A percentile compares a stretch with the other conserved stretches of the same genome.
Evolutionary conservation across 345 rosid genomes (phyloP).

Genomic region (Angophora floribunda): DNA sequence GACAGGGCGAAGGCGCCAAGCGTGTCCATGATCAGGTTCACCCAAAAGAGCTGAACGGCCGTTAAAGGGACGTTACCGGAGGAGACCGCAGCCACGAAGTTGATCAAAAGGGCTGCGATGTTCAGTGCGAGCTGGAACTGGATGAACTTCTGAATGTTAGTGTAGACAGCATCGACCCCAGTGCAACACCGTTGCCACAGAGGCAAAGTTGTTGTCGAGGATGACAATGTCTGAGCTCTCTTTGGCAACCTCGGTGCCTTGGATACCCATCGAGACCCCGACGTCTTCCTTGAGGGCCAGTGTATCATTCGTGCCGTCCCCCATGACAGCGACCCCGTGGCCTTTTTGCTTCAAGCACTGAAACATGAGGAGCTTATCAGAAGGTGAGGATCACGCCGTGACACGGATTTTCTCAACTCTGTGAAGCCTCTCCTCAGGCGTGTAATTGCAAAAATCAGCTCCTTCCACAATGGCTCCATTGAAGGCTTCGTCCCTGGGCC

Average conservation of each 20-base stretch:
- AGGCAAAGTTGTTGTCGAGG: not conserved
- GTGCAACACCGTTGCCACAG: not conserved
- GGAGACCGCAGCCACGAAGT: not conserved
- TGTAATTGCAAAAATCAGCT: constrained; percentile 35
- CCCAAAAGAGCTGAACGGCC: not conserved
- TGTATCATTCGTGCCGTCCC: not conserved
- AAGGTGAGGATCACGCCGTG: constrained; percentile 75
- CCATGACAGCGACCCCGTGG: constrained; percentile 62
- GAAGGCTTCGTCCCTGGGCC: constrained; percentile 10
- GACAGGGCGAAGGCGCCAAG: constrained; percentile 68
- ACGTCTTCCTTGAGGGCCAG: not conserved
- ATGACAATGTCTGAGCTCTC: not conserved
- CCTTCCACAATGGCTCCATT: constrained; percentile 47
- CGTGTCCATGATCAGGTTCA: constrained; percentile 65
- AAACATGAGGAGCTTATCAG: constrained; percentile 70
- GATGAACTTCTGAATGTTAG: not conserved
- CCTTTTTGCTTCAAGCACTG: constrained; percentile 52
- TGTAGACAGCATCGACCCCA: not conserved
- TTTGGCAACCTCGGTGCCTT: not conserved
- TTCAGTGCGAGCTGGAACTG: not conserved
- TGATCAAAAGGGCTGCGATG: not conserved
- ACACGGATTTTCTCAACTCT: constrained; percentile 6
- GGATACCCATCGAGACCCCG: not conserved
- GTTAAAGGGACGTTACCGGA: not conserved
- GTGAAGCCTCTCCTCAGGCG: constrained; percentile 21